phyloP scores from a whole-genome alignment of 768 basidiomycete species.

The Suillus ampliporus region DNA sequence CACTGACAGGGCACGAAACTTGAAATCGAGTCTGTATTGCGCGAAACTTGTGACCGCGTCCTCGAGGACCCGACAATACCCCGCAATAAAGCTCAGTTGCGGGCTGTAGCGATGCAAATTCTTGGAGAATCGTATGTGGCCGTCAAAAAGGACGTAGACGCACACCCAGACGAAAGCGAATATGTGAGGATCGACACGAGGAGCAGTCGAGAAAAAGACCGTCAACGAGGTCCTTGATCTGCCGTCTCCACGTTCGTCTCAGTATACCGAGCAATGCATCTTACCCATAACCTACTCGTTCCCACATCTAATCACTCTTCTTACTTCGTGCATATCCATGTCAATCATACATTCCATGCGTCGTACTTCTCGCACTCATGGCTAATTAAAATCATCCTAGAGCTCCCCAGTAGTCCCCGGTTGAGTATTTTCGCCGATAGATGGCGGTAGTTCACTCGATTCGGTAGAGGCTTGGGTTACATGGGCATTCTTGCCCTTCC shows the following conservation, averaged over 20 bases:
- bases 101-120: constrained; percentile 84
- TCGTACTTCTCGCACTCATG: not conserved
- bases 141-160: constrained; percentile 67
- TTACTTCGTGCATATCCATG: not conserved
- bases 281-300: not conserved
- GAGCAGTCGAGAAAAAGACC: constrained; percentile 57
- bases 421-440: not conserved
- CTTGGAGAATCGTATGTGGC: constrained; percentile 79
- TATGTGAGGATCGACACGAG: constrained; percentile 85
- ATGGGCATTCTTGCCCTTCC: constrained; percentile 65
- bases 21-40: constrained; percentile 86
- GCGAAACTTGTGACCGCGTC: constrained; percentile 87
- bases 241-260: not conserved
- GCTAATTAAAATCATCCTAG: constrained; percentile 4
- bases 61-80: constrained; percentile 61
- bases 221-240: constrained; percentile 28
- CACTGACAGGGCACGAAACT: constrained; percentile 79
- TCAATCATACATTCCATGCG: constrained; percentile 5
- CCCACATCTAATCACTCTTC: not conserved
- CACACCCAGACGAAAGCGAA: constrained; percentile 64
- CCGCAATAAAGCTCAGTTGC: constrained; percentile 63
- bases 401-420: constrained; percentile 4
- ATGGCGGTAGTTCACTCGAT: not conserved
- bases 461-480: not conserved
- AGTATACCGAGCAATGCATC: constrained; percentile 7